These are phyloP conservation scores for Coemansia erecta DNA, from an alignment of 192 early-diverging fungal species.

Conservation along the genomic window DNA sequence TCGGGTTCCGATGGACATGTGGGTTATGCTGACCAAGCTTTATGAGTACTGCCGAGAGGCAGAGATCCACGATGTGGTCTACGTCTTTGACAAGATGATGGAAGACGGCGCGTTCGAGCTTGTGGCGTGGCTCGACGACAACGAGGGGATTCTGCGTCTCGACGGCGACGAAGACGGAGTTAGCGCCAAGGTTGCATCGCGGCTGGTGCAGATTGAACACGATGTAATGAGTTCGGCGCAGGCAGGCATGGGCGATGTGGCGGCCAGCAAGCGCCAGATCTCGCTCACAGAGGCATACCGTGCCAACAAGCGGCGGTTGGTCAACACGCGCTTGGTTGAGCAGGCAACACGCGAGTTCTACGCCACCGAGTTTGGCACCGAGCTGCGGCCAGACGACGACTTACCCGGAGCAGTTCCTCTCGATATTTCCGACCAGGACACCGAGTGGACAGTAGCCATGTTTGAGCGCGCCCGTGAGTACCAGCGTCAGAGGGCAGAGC, in stretches of 20 bases:
- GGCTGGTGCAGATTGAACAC: constrained; percentile 44
- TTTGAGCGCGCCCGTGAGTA: constrained; percentile 41
- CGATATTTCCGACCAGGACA: constrained; percentile 49
- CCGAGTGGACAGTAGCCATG: constrained; percentile 32
- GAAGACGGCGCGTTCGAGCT: constrained; percentile 51
- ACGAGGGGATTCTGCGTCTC: constrained; percentile 44
- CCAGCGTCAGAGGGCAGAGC: constrained; percentile 41
- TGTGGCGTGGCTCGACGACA: constrained; percentile 52
- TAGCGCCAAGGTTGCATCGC: constrained; percentile 22
- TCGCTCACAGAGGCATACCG: constrained; percentile 36
- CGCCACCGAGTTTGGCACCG: constrained; percentile 34
- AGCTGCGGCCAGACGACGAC: constrained; percentile 11
- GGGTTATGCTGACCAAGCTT: constrained; percentile 40
- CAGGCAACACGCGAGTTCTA: constrained; percentile 47
- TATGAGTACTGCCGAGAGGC: constrained; percentile 50
- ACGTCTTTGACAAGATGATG: constrained; percentile 49
- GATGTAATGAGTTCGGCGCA: constrained; percentile 52
- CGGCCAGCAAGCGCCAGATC: constrained; percentile 41
- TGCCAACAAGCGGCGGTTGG: constrained; percentile 35
- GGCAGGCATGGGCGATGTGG: constrained; percentile 38
- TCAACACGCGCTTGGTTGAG: constrained; percentile 33
- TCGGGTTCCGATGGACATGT: constrained; percentile 53
- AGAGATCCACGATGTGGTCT: constrained; percentile 46
- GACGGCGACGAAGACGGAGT: constrained; percentile 45
- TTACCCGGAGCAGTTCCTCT: constrained; percentile 46